Conservation (phyloP, 768 basidiomycete species). For the Mycena albidolilacea region DNA sequence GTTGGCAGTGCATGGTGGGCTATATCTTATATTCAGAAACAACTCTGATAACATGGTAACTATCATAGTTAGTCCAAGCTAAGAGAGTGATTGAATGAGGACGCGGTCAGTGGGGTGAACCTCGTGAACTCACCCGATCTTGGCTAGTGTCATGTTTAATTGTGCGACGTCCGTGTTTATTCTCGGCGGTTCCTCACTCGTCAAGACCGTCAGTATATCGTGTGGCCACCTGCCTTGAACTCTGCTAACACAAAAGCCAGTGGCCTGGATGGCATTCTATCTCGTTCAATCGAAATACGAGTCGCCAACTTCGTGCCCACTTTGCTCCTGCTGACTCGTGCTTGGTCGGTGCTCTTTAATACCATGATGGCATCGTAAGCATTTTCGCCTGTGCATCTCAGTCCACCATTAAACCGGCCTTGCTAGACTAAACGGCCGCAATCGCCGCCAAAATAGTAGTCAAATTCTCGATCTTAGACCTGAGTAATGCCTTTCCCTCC, state of each 20-base stretch:
- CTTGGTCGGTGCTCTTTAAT: not conserved
- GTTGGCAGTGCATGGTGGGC: too few species aligned
- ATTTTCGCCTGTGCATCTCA: not conserved
- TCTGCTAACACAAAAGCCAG: not conserved
- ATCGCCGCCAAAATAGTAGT: too few species aligned
- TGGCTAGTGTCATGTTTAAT: not conserved
- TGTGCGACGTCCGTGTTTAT: not conserved
- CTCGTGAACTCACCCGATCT: not conserved
- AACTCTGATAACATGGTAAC: slow-evolving; percentile 3
- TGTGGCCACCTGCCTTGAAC: not conserved
- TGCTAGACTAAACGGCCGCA: too few species aligned
- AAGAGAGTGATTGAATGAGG: not conserved
- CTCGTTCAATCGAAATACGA: not conserved
- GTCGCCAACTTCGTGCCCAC: not conserved
- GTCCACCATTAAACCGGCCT: not conserved
- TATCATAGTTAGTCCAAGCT: not conserved
- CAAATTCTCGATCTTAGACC: too few species aligned
- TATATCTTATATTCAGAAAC: not conserved
- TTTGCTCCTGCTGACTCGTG: not conserved
- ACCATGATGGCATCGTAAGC: not conserved
- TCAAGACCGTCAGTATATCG: not conserved
- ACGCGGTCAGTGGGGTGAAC: not conserved
- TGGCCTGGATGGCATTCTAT: not conserved
- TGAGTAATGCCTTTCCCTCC: too few species aligned
- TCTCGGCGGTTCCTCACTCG: not conserved